Percentiles rank a stretch among this genome's conserved stretches.
These are phyloP conservation scores for Zygosaccharomyces bailii DNA, from an alignment of 805 yeast genomes.

Conservation along the genomic window DNA sequence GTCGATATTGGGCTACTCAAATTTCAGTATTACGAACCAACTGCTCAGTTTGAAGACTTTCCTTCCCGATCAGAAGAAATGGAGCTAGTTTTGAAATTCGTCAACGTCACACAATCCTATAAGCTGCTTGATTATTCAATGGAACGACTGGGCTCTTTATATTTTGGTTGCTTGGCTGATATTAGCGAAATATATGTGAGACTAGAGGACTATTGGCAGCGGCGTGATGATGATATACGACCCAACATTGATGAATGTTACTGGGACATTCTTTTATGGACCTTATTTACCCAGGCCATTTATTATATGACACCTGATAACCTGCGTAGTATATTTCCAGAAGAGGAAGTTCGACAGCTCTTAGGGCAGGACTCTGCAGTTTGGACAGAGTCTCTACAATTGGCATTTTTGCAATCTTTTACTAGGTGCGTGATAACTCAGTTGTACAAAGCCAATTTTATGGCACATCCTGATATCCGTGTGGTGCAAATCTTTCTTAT, in stretches of 20 bases:
- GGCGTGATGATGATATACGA: constrained; percentile 13
- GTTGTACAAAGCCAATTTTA: constrained; percentile 21
- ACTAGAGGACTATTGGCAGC: constrained; percentile 26
- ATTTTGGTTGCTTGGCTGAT: constrained; percentile 34
- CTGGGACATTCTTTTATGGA: constrained; percentile 31
- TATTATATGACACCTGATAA: constrained; percentile 28
- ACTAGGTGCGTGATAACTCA: constrained; percentile 17
- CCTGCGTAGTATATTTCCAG: constrained; percentile 13
- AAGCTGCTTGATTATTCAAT: constrained; percentile 29
- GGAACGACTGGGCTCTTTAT: constrained; percentile 33
- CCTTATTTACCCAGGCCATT: constrained; percentile 28
- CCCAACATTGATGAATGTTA: constrained; percentile 25
- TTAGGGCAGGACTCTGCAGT: constrained; percentile 8
- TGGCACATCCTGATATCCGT: constrained; percentile 28
- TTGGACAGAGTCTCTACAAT: constrained; percentile 21
- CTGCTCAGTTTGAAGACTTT: constrained; percentile 6
- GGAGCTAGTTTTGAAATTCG: constrained; percentile 16
- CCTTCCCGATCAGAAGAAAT: constrained; percentile 11
- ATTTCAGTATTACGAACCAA: constrained; percentile 12
- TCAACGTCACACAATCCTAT: constrained; percentile 23
- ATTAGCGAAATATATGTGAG: constrained; percentile 29
- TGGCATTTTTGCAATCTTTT: constrained; percentile 18
- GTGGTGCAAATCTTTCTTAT: constrained; percentile 28
- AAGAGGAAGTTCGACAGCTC: constrained; percentile 10
- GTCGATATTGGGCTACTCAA: constrained; percentile 27